Base-by-base conservation (phyloP, 176 grass and related monocot species). In the Eleusine coracana region DNA sequence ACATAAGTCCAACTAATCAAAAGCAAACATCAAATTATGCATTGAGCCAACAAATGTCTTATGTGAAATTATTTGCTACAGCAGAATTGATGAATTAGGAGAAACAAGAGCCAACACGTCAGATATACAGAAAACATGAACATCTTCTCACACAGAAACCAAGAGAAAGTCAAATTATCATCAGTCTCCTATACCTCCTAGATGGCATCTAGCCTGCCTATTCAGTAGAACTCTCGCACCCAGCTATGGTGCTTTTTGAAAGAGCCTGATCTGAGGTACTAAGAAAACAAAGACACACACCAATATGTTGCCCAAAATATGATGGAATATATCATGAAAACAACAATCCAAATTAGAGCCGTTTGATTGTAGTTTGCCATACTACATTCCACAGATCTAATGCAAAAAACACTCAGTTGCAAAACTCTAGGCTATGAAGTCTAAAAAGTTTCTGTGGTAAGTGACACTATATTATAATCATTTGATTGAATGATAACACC, bases 401-500 rank as follows among this genome's bases (percentile, higher is more conserved):
- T 46, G 23, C 61, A 80, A 48, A 75, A 62, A 64, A 80, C 11
- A 69, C 62, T 68, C 42, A 76, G 31, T 5, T 5, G 40, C 63
- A 89, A 42, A 48, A 68, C 20, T 75, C 1, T 23, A 69, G 64
- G 21, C 3, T 8, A 60, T 25, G 15, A 27, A 82, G 39, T 6
- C 28, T 79, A 60, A 85, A 34, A 83, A 34, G 25, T 10, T 44
- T 56, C 44, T 62, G 41, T 25, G 45, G 10, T 74, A 71, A 66
- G 10, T 2, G 70, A n/a, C 9, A 71, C 6, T 39, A 55, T 34
- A 69, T 62, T 78, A 3, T 49, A 50, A 61, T 25, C 16, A 71
- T 49, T 77, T 71, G 29, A 38, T 52, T 21, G 10, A 80, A 75
- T 1, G 15, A 76, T 40, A 40, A 83, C 25, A 76, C 81, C 17